Percentiles rank a stretch among this genome's conserved stretches.
Evolutionary conservation across 2,329 filamentous ascomycete species (phyloP).

Genomic region (Dryadomyces quercivorus): DNA sequence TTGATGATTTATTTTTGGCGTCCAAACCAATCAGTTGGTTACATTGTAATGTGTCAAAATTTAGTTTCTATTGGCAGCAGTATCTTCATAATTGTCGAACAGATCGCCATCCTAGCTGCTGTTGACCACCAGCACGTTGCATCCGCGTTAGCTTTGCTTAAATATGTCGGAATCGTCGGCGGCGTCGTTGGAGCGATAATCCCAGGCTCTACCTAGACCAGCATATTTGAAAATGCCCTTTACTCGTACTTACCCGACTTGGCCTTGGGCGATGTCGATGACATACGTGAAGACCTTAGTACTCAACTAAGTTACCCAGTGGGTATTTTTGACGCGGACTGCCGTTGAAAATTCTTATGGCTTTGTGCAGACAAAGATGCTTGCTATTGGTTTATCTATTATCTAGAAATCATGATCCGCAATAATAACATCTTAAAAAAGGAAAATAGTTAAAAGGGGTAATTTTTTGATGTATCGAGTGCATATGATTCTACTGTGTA

Average conservation of each 20-base stretch:
- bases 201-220: conserved; percentile 29
- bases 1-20: conserved; percentile 30
- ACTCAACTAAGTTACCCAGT: conserved; percentile 36
- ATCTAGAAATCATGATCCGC: conserved; percentile 16
- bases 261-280: conserved; percentile 22
- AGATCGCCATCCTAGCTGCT: conserved; percentile 46
- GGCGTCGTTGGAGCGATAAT: conserved; percentile 32
- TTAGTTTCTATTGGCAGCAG: conserved; percentile 38
- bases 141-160: conserved; percentile 31
- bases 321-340: conserved; percentile 26
- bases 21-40: conserved; percentile 21
- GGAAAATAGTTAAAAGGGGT: conserved; percentile 7
- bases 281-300: conserved; percentile 40
- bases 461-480: too few species aligned
- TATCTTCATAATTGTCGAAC: conserved; percentile 39
- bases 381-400: conserved; percentile 19
- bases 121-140: conserved; percentile 42
- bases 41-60: conserved; percentile 26
- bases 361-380: conserved; percentile 29
- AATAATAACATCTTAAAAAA: conserved; percentile 10
- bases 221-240: conserved; percentile 32
- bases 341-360: conserved; percentile 35
- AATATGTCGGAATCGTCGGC: conserved; percentile 31
- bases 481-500: too few species aligned
- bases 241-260: conserved; percentile 33